These are phyloP conservation scores for Periconia macrospinosa DNA, from an alignment of 2,329 filamentous ascomycete species.

Conservation along the genomic window DNA sequence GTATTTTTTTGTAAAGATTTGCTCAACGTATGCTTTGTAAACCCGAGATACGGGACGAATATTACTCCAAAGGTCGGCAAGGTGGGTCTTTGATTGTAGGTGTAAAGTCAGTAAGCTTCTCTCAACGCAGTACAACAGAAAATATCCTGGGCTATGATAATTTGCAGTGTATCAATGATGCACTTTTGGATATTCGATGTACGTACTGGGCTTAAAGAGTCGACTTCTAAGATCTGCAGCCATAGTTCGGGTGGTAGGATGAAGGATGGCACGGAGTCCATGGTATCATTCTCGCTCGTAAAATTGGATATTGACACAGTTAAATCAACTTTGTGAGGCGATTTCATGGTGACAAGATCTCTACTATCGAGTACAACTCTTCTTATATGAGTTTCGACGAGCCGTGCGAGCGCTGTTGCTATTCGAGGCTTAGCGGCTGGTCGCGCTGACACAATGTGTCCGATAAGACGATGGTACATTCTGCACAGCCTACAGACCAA, in stretches of 20 bases:
- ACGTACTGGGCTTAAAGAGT: neutral
- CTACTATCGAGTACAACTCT: too few relatives aligned
- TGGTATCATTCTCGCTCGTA: neutral
- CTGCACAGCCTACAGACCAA: too few relatives aligned
- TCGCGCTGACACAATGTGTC: too few relatives aligned
- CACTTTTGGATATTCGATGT: neutral
- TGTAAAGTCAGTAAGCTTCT: too few relatives aligned
- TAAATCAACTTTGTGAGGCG: neutral
- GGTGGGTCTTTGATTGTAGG: neutral
- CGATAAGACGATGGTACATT: too few relatives aligned
- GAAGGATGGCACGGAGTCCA: neutral
- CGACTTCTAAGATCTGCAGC: constrained; percentile 6
- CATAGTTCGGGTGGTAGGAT: constrained; percentile 6
- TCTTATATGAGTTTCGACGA: too few relatives aligned
- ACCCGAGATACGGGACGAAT: constrained; percentile 19
- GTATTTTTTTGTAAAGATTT: constrained; percentile 16
- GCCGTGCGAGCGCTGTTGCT: too few relatives aligned
- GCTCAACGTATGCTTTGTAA: constrained; percentile 19
- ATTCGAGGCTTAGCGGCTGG: too few relatives aligned
- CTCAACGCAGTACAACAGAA: constrained; percentile 7
- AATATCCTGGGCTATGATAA: constrained; percentile 18
- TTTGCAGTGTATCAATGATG: neutral
- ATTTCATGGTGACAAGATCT: neutral
- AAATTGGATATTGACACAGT: neutral
- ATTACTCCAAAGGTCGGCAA: constrained; percentile 19